Conservation (phyloP, 2,329 filamentous ascomycete genomes). For the Cercospora sp. region DNA sequence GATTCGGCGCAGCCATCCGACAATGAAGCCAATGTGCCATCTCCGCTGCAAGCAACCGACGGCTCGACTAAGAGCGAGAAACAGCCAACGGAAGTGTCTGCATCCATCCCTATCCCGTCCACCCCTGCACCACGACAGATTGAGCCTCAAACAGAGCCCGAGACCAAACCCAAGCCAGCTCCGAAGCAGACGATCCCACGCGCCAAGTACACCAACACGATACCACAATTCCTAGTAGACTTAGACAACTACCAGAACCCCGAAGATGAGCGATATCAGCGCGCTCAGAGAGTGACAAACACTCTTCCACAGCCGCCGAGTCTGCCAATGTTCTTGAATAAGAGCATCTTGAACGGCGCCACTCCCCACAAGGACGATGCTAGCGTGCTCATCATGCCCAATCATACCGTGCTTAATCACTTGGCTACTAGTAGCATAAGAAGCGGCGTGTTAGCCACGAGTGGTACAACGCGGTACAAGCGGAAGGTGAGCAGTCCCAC, state of each 20-base stretch:
- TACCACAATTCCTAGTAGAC: constrained; percentile 84
- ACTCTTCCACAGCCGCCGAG: constrained; percentile 81
- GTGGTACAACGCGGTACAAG: constrained; percentile 95
- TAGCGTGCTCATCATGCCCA: constrained; percentile 93
- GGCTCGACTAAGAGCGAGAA: constrained; percentile 23
- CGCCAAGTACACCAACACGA: constrained; percentile 67
- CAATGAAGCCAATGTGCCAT: constrained; percentile 26
- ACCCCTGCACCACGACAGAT: constrained; percentile 15
- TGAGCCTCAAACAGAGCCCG: constrained; percentile 15
- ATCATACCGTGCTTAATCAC: constrained; percentile 95
- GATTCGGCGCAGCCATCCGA: constrained; percentile 28
- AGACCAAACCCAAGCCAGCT: constrained; percentile 21
- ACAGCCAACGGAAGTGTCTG: constrained; percentile 12
- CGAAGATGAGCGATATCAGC: constrained; percentile 75
- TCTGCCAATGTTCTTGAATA: constrained; percentile 86
- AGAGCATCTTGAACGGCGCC: constrained; percentile 89
- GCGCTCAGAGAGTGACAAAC: constrained; percentile 72
- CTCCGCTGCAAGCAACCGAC: constrained; percentile 27
- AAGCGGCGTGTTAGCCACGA: constrained; percentile 90
- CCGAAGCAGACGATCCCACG: constrained; percentile 43
- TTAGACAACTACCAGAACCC: constrained; percentile 60
- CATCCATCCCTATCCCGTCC: constrained; percentile 16
- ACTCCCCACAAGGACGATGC: constrained; percentile 97
- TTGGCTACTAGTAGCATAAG: constrained; percentile 97
- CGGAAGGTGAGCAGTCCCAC: constrained; percentile 66